Conservation (phyloP, 164 flowering plant genomes). For the Annona cherimola region DNA sequence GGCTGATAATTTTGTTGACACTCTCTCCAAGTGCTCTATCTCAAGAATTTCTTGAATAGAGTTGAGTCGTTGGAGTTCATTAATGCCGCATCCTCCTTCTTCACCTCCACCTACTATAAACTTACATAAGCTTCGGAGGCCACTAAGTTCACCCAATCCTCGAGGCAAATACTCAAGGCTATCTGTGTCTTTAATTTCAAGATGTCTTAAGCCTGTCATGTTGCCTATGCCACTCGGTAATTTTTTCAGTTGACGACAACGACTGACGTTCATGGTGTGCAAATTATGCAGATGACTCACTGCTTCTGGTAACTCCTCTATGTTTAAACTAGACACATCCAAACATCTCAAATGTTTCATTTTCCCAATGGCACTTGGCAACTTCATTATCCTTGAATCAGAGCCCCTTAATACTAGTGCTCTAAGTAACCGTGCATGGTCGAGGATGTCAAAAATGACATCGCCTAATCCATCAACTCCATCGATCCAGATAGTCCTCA, state of each 20-base stretch:
- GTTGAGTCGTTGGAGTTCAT: neutral
- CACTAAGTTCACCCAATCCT: slow-evolving; percentile 1
- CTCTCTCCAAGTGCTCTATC: neutral
- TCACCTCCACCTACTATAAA: neutral
- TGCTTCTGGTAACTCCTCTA: slow-evolving; percentile 16
- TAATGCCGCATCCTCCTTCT: slow-evolving; percentile 5
- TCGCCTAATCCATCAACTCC: too few relatives aligned
- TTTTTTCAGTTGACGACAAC: neutral
- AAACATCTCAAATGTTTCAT: slow-evolving; percentile 9
- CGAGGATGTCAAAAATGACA: too few relatives aligned
- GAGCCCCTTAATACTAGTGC: too few relatives aligned
- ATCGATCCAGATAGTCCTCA: too few relatives aligned
- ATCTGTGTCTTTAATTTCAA: neutral
- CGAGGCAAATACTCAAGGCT: neutral
- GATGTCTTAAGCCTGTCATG: neutral
- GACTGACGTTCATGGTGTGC: slow-evolving; percentile 9
- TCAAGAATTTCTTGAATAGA: neutral
- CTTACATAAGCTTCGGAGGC: neutral
- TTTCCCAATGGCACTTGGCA: slow-evolving; percentile 3
- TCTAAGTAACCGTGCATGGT: too few relatives aligned
- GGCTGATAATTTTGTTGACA: neutral
- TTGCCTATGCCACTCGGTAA: neutral
- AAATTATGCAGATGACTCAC: slow-evolving; percentile 4
- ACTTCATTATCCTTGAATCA: neutral
- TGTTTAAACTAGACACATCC: neutral